phyloP scores from a whole-genome alignment of 78 protist genomes.

The Monosiga brevicollis region DNA sequence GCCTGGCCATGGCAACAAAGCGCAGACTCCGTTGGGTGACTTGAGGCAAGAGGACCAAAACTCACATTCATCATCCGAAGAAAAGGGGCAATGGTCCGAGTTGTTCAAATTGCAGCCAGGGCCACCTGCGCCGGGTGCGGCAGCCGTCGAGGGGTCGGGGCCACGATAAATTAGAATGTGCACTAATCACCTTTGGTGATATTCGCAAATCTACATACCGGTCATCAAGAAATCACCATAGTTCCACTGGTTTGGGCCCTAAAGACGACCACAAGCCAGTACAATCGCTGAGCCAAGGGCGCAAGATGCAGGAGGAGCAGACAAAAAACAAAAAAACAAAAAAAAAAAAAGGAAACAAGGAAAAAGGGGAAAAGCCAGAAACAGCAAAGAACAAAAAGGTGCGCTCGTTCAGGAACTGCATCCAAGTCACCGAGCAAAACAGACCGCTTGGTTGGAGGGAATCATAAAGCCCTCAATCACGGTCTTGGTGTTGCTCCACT shows the following conservation, averaged over 20 bases:
- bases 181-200: no score
- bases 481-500: neutral
- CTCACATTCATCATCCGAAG: neutral
- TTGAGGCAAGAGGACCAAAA: neutral
- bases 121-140: no score
- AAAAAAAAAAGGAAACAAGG: neutral
- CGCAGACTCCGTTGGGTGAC: neutral
- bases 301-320: neutral
- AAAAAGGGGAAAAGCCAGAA: neutral
- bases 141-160: no score
- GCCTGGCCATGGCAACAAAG: neutral
- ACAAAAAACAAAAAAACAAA: neutral
- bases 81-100: neutral
- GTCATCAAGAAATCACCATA: neutral
- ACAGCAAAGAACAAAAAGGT: neutral
- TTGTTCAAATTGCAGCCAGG: neutral
- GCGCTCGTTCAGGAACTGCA: neutral
- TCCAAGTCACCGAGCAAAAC: neutral
- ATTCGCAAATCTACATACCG: neutral
- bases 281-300: neutral
- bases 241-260: neutral
- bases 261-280: neutral
- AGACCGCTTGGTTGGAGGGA: neutral
- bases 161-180: no score
- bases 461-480: no score